A percentile compares a stretch with the other conserved stretches of the same genome.
phyloP scores from a whole-genome alignment of 176 grass and related monocot species.

The Oryza rufipogon region DNA sequence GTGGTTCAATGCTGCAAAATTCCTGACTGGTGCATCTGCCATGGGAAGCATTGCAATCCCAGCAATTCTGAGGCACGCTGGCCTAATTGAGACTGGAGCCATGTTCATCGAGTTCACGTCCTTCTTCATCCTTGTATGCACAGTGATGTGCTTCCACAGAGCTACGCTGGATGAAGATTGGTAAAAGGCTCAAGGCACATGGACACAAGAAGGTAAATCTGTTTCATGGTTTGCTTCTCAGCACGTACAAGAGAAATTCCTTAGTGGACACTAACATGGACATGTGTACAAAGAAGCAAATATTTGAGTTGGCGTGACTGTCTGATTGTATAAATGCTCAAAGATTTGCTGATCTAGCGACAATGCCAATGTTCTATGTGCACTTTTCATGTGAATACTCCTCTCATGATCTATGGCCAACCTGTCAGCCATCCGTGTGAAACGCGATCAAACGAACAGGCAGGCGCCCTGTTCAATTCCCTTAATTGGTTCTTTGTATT shows the following conservation, averaged over 20 bases:
- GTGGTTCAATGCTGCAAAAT: constrained; percentile 92
- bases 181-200: constrained; percentile 27
- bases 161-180: constrained; percentile 91
- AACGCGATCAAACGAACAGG: too few relatives aligned
- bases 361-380: neutral
- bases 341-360: constrained; percentile 1
- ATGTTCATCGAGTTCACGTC: constrained; percentile 98
- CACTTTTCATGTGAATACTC: neutral
- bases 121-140: constrained; percentile 96
- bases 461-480: too few relatives aligned
- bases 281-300: constrained; percentile 37
- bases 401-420: too few relatives aligned
- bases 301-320: neutral
- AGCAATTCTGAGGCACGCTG: constrained; percentile 82
- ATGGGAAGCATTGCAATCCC: constrained; percentile 94
- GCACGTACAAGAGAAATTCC: neutral
- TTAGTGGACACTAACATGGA: constrained; percentile 36
- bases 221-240: neutral
- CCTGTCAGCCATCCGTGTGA: too few relatives aligned
- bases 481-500: too few relatives aligned
- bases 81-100: constrained; percentile 83
- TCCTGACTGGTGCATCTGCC: constrained; percentile 87
- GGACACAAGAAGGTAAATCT: neutral
- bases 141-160: constrained; percentile 82
- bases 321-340: neutral